Evolutionary conservation across 164 flowering plant species (phyloP).

Genomic region (Santalum album): DNA sequence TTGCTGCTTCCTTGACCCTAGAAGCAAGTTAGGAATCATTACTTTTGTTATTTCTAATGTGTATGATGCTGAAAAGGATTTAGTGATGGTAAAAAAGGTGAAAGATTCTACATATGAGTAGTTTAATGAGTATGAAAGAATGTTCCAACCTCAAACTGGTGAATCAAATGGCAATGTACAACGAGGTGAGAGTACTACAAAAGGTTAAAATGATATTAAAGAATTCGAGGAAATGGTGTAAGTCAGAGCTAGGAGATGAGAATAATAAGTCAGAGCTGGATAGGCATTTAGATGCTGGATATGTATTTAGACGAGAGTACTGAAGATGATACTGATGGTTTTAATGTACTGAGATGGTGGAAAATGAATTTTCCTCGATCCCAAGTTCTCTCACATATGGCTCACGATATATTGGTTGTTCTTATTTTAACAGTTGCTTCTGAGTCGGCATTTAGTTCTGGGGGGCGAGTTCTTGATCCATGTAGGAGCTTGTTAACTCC

Average conservation of each 20-base stretch:
- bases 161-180: no score
- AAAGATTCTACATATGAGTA: neutral
- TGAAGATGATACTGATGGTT: no score
- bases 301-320: no score
- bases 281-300: no score
- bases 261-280: no score
- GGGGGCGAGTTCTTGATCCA: no score
- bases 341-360: conserved; percentile 11
- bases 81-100: neutral
- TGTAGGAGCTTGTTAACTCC: no score
- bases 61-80: neutral
- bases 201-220: neutral
- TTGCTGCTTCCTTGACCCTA: conserved; percentile 8
- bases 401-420: conserved; percentile 2
- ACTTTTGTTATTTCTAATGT: neutral
- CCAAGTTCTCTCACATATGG: neutral
- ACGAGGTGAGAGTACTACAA: conserved; percentile 6
- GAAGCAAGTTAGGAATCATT: neutral
- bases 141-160: no score
- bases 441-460: no score
- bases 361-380: neutral
- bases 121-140: neutral
- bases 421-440: conserved; percentile 6
- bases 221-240: no score
- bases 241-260: no score